phyloP scores from a whole-genome alignment of 208 protist species.

The Wallacemonas collosoma region DNA sequence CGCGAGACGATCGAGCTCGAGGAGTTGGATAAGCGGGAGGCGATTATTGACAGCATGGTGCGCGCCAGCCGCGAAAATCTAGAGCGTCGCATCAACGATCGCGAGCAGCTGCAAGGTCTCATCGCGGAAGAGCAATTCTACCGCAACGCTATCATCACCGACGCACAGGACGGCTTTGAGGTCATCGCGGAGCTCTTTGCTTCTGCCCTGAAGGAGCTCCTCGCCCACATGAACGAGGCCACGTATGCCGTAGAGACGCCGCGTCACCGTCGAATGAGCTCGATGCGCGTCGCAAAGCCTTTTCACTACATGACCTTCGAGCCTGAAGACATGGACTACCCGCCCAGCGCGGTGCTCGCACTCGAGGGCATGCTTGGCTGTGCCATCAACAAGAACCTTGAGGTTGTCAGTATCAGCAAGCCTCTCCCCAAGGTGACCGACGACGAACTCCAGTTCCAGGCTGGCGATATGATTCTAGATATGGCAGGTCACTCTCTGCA shows the following conservation, averaged over 20 bases:
- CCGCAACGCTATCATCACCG: slow-evolving; percentile 48
- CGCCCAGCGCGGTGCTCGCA: slow-evolving; percentile 65
- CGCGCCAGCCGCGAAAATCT: slow-evolving; percentile 51
- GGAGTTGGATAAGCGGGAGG: slow-evolving; percentile 54
- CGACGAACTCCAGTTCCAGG: slow-evolving; percentile 81
- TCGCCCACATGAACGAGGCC: slow-evolving; percentile 27
- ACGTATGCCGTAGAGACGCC: slow-evolving; percentile 31
- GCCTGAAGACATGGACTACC: slow-evolving; percentile 86
- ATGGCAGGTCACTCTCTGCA: slow-evolving; percentile 80
- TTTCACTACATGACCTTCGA: slow-evolving; percentile 91
- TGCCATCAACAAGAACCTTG: slow-evolving; percentile 86
- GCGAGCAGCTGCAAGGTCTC: slow-evolving; percentile 41
- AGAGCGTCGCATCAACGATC: slow-evolving; percentile 61
- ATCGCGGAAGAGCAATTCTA: slow-evolving; percentile 75
- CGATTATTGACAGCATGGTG: slow-evolving; percentile 57
- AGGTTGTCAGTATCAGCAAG: slow-evolving; percentile 76
- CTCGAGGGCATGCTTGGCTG: slow-evolving; percentile 86
- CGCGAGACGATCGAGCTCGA: slow-evolving; percentile 50
- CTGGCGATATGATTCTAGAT: slow-evolving; percentile 89
- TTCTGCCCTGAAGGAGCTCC: slow-evolving; percentile 41
- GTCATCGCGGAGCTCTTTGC: slow-evolving; percentile 64
- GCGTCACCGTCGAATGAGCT: slow-evolving; percentile 53
- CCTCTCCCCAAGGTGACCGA: slow-evolving; percentile 69
- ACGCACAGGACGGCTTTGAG: slow-evolving; percentile 81
- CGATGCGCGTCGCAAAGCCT: slow-evolving; percentile 58